Conservation (phyloP, 2,329 filamentous ascomycete species). For the Lecanicillium sp. region DNA sequence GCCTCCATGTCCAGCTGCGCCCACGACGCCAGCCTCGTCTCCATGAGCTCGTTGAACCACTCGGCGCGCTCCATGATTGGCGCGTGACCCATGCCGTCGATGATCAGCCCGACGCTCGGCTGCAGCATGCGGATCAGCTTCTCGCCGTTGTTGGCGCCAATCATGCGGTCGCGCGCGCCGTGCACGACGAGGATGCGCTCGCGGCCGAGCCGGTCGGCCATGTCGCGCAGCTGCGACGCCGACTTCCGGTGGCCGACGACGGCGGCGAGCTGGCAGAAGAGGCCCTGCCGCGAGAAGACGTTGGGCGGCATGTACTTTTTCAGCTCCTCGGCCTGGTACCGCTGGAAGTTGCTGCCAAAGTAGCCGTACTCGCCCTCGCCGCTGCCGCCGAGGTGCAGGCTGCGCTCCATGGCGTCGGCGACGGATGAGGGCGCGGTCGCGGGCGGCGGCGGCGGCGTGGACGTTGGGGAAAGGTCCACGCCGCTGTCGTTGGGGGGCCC, state of each 20-base stretch:
- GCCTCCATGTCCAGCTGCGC: constrained; percentile 32
- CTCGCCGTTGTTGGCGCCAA: constrained; percentile 62
- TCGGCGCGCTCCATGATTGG: constrained; percentile 62
- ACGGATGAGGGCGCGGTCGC: too few species aligned
- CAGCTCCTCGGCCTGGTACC: constrained; percentile 75
- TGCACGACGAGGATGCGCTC: constrained; percentile 73
- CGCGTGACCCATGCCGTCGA: constrained; percentile 71
- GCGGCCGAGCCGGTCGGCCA: constrained; percentile 65
- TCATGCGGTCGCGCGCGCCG: constrained; percentile 72
- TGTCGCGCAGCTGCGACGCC: constrained; percentile 52
- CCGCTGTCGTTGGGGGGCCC: constrained; percentile 2
- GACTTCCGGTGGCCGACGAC: constrained; percentile 76
- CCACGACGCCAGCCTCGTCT: constrained; percentile 48
- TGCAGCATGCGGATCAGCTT: constrained; percentile 59
- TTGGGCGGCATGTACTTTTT: constrained; percentile 58
- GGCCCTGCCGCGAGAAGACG: constrained; percentile 59
- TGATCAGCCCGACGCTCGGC: constrained; percentile 55
- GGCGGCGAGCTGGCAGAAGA: constrained; percentile 71
- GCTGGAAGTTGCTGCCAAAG: constrained; percentile 73
- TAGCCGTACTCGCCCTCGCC: constrained; percentile 35
- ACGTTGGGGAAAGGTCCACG: constrained; percentile 2
- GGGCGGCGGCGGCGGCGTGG: too few species aligned
- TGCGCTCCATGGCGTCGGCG: constrained; percentile 1
- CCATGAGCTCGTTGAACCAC: constrained; percentile 63
- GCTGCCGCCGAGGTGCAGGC: constrained; percentile 14